Conservation (phyloP, 202 grass and related monocot genomes). For the Schoenoplectus tabernaemontani region DNA sequence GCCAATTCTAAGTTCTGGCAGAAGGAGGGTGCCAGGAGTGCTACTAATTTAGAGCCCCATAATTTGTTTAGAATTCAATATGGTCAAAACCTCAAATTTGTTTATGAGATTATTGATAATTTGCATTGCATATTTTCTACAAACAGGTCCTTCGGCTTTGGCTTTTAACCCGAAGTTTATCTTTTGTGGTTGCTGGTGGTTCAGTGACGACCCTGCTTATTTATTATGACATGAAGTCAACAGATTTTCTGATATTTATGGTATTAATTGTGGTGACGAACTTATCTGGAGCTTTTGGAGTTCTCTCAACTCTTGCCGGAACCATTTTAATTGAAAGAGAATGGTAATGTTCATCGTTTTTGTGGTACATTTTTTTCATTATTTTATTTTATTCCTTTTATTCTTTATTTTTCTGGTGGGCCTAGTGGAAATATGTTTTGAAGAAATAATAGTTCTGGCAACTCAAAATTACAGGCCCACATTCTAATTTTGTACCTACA, state of each 20-base stretch:
- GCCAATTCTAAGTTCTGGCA: background rate
- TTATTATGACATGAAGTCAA: constrained; percentile 31
- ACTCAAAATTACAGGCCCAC: background rate
- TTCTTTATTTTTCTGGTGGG: background rate
- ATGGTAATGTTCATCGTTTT: constrained; percentile 37
- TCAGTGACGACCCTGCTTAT: constrained; percentile 49
- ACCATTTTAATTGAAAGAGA: constrained; percentile 89
- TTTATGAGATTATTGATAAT: background rate
- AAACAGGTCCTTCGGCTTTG: constrained; percentile 53
- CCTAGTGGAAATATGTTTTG: background rate
- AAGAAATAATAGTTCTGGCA: background rate
- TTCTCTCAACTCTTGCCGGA: constrained; percentile 73
- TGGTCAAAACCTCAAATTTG: too few species aligned
- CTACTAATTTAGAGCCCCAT: background rate
- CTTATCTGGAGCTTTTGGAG: constrained; percentile 60
- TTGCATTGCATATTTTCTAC: background rate
- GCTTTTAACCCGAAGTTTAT: constrained; percentile 60
- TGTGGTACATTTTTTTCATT: background rate
- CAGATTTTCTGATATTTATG: constrained; percentile 38
- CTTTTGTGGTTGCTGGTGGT: constrained; percentile 54
- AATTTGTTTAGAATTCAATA: too few species aligned
- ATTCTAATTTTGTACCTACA: background rate
- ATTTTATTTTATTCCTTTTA: background rate
- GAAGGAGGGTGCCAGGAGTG: too few species aligned
- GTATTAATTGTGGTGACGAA: constrained; percentile 52